A percentile compares a stretch with the other conserved stretches of the same genome.
Evolutionary conservation across 768 basidiomycete species (phyloP).

Genomic region (Russula olivacea): DNA sequence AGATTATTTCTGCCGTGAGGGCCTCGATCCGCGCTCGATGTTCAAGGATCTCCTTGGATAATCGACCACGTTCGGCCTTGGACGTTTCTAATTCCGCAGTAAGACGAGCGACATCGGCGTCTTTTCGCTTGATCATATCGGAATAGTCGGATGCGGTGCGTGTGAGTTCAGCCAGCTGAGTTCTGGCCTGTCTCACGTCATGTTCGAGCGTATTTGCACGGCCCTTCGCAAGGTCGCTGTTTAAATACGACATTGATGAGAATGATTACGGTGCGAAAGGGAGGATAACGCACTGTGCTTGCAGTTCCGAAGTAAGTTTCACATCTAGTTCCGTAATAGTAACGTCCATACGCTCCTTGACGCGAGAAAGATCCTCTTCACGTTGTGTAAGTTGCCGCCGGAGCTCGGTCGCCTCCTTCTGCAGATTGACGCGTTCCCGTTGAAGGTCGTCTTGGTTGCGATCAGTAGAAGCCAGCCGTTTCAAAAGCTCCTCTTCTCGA

Average conservation of each 20-base stretch:
- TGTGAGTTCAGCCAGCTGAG: conserved; percentile 72
- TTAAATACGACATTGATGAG: background rate
- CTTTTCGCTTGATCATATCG: conserved; percentile 68
- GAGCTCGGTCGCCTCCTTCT: conserved; percentile 62
- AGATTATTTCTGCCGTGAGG: conserved; percentile 54
- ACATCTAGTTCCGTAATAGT: conserved; percentile 61
- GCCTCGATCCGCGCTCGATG: conserved; percentile 65
- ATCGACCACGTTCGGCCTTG: conserved; percentile 48
- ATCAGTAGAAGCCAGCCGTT: conserved; percentile 37
- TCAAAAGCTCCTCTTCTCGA: conserved; percentile 58
- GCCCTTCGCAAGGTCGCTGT: conserved; percentile 59
- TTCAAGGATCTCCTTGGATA: conserved; percentile 57
- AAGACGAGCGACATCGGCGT: conserved; percentile 57
- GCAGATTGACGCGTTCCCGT: conserved; percentile 51
- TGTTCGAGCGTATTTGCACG: conserved; percentile 59
- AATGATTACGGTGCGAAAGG: background rate
- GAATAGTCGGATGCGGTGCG: conserved; percentile 73
- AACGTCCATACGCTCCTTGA: conserved; percentile 69
- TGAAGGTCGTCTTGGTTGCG: conserved; percentile 44
- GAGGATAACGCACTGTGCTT: conserved; percentile 48
- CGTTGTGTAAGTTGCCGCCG: conserved; percentile 61
- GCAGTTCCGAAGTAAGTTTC: conserved; percentile 59
- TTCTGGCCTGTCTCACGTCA: conserved; percentile 63
- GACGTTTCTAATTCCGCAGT: conserved; percentile 47
- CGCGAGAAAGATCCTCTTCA: conserved; percentile 71